Percentiles rank a stretch among this genome's conserved stretches.
These are phyloP conservation scores for Ceratorhiza oryzae-sativae DNA, from an alignment of 1,284 basidiomycete species.

Conservation along the genomic window DNA sequence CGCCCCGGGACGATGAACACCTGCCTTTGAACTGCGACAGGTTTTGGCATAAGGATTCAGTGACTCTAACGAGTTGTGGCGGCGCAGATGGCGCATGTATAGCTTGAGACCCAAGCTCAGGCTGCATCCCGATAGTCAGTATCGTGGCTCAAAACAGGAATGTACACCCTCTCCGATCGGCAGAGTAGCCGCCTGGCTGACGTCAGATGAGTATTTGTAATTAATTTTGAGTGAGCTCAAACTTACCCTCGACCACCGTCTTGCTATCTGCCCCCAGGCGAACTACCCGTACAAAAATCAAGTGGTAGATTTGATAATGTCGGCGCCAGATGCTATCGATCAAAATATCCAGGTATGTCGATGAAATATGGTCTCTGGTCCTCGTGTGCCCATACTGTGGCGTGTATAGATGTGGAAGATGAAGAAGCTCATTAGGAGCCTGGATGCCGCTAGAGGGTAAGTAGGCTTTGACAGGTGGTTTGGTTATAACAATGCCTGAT, in stretches of 20 bases:
- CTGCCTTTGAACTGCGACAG: constrained; percentile 84
- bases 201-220: constrained; percentile 26
- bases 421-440: constrained; percentile 96
- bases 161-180: neutral
- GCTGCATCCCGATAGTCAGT: constrained; percentile 5
- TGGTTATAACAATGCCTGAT: constrained; percentile 26
- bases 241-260: constrained; percentile 38
- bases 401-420: constrained; percentile 44
- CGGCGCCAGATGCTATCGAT: constrained; percentile 59
- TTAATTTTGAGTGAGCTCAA: constrained; percentile 28
- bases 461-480: constrained; percentile 44
- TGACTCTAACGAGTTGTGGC: constrained; percentile 68
- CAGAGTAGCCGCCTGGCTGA: constrained; percentile 24
- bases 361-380: neutral
- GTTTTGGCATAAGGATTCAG: constrained; percentile 76
- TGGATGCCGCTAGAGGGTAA: constrained; percentile 90
- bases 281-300: neutral
- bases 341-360: constrained; percentile 86
- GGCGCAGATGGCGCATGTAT: constrained; percentile 65
- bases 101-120: constrained; percentile 66
- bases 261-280: neutral
- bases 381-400: constrained; percentile 14
- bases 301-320: constrained; percentile 23
- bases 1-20: constrained; percentile 37
- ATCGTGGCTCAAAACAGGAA: neutral